A percentile compares a stretch with the other conserved stretches of the same genome.
These are phyloP conservation scores for Tetrapisispora fleetii DNA, from an alignment of 805 yeast species.

Conservation along the genomic window DNA sequence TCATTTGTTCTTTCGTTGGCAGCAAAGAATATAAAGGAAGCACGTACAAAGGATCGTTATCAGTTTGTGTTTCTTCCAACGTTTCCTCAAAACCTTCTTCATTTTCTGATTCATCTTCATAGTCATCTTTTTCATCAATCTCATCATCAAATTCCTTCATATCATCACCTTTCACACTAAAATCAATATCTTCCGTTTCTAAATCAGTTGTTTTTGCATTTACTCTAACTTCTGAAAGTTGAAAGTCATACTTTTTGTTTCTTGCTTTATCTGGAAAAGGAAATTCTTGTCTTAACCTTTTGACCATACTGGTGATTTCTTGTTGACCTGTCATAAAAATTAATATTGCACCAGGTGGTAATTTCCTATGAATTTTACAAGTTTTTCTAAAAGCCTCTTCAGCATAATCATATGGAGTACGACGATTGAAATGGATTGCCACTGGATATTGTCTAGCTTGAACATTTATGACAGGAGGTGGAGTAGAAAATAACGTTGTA, in stretches of 20 bases:
- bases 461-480: conserved; percentile 84
- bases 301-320: conserved; percentile 74
- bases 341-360: conserved; percentile 92
- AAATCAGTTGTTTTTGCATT: conserved; percentile 52
- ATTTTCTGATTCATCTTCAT: conserved; percentile 24
- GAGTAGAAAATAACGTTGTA: conserved; percentile 46
- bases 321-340: conserved; percentile 91
- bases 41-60: conserved; percentile 73
- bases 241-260: conserved; percentile 19
- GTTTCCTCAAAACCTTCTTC: conserved; percentile 62
- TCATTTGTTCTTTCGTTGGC: conserved; percentile 94
- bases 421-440: conserved; percentile 76
- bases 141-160: conserved; percentile 28
- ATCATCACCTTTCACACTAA: conserved; percentile 39
- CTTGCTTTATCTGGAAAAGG: conserved; percentile 35
- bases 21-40: conserved; percentile 85
- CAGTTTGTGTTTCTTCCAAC: conserved; percentile 60
- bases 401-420: conserved; percentile 66
- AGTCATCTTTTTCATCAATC: conserved; percentile 31
- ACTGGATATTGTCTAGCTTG: conserved; percentile 95
- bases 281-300: conserved; percentile 55
- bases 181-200: conserved; percentile 85
- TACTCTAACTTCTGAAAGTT: conserved; percentile 38
- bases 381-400: conserved; percentile 83
- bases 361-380: conserved; percentile 70